Percentiles rank a stretch among this genome's conserved stretches.
These are phyloP conservation scores for Alternaria triticimaculans DNA, from an alignment of 2,329 filamentous ascomycete species.

Conservation along the genomic window DNA sequence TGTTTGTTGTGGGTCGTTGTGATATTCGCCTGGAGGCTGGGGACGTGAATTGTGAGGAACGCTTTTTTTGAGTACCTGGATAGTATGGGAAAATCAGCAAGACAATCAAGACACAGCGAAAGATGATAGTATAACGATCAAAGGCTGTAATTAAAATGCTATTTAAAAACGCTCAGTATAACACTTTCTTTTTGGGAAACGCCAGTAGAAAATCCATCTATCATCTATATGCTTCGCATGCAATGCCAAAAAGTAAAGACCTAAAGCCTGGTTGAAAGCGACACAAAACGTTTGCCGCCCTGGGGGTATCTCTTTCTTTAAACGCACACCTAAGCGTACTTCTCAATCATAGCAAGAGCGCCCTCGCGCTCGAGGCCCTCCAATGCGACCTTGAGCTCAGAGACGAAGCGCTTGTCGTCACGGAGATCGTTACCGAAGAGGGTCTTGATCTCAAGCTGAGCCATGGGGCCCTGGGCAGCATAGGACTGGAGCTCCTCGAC, in stretches of 20 bases:
- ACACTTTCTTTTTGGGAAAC: not conserved
- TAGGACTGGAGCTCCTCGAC: conserved; percentile 32
- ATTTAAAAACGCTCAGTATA: not conserved
- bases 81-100: no score
- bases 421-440: conserved; percentile 39
- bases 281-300: not conserved
- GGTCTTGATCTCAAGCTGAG: conserved; percentile 17
- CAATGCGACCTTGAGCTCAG: conserved; percentile 31
- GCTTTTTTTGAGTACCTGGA: no score
- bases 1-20: not conserved
- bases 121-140: not conserved
- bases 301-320: not conserved
- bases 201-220: not conserved
- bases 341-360: conserved; percentile 29
- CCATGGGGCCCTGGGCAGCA: conserved; percentile 23
- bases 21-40: not conserved
- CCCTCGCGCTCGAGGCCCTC: conserved; percentile 28
- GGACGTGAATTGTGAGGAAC: no score
- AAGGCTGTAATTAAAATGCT: not conserved
- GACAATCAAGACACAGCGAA: not conserved
- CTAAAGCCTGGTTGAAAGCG: not conserved
- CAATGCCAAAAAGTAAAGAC: not conserved
- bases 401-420: conserved; percentile 33
- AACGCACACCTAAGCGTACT: conserved; percentile 17
- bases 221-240: not conserved